Evolutionary conservation across 495 filamentous ascomycete genomes (phyloP), one percentile per base, ranked within the genome.

Genomic region (Aspergillus hancockii): DNA sequence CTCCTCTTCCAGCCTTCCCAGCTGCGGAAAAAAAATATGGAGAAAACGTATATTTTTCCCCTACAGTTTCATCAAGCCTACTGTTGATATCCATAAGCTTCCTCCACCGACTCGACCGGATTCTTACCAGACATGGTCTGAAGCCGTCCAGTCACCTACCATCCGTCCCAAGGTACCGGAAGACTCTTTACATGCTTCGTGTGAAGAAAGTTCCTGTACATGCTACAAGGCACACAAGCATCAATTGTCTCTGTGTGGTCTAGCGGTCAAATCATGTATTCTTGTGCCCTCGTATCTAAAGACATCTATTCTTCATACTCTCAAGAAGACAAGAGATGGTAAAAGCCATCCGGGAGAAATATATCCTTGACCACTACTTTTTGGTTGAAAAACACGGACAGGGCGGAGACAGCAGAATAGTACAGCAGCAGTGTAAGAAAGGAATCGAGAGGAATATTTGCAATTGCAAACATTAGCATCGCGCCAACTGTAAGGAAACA

Each of bases 191-290:
- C 7, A 28, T 28, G 25, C 7, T 28, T 28, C 25, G 3, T 28
- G n/a, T 36, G 34, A 36, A 12, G 4, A 36, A 12, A 12, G 34
- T 36, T 10, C 34, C 34, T 2, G 1, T 14, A 2, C 34, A 36
- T 36, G 13, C 9, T 36, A 28, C 12, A 31, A 31, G 25, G 23
- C 25, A 51, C n/a, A 10, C 34, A 36, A 36, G 34, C 34, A 2
- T 36, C 12, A 36, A 36, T 28, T 28, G 25, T 28, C 25, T 3
- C 25, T 28, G n/a, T 31, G n/a, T 28, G n/a, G 10, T 52, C 28
- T 32, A 52, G 38, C 19, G 40, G 34, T 38, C 34, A 54, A 30
- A 54, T 6, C 36, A 18, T 54, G 52, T 3, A 54, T 52, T 32
- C 16, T 34, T 7, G n/a, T 34, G 5, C 49, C 49, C 34, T 32